A percentile compares a stretch with the other conserved stretches of the same genome.
phyloP scores from a whole-genome alignment of 2,329 filamentous ascomycete species.

The Diaporthe sp. region DNA sequence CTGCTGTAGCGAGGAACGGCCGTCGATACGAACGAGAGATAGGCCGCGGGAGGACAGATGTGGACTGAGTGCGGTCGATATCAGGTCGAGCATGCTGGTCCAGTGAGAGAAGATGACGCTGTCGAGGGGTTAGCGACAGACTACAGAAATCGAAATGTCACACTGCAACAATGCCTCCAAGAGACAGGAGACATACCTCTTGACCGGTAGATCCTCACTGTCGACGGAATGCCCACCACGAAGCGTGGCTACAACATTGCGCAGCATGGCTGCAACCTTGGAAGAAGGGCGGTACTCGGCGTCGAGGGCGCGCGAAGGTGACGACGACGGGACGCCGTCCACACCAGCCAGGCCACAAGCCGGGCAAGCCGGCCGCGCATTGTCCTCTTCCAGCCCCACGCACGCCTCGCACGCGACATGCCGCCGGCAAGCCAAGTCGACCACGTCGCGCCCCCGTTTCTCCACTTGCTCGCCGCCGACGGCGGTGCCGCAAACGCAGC shows the following conservation, averaged over 20 bases:
- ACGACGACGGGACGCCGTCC: background rate
- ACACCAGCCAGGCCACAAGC: background rate
- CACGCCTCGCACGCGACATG: constrained; percentile 18
- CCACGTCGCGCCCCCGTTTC: background rate
- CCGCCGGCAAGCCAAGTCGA: background rate
- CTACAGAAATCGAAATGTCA: background rate
- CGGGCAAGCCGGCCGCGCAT: background rate
- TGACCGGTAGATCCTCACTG: constrained; percentile 2
- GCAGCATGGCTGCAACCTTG: constrained; percentile 35
- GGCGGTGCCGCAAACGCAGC: constrained; percentile 8
- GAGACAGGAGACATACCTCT: constrained; percentile 32
- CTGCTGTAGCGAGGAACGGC: constrained; percentile 24
- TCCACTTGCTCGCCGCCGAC: background rate
- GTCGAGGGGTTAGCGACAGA: background rate
- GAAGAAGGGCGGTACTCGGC: constrained; percentile 17
- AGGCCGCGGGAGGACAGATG: constrained; percentile 5
- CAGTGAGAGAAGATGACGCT: constrained; percentile 32
- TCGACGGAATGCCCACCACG: background rate
- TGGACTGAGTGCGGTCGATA: constrained; percentile 15
- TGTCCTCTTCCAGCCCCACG: background rate
- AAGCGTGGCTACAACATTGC: constrained; percentile 24
- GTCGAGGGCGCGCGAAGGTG: background rate
- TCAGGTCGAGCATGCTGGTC: constrained; percentile 32
- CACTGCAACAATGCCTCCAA: background rate
- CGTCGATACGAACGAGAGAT: constrained; percentile 23